phyloP scores from a whole-genome alignment of 108 stramenopile genomes.

The Stephanodiscus triporus region DNA sequence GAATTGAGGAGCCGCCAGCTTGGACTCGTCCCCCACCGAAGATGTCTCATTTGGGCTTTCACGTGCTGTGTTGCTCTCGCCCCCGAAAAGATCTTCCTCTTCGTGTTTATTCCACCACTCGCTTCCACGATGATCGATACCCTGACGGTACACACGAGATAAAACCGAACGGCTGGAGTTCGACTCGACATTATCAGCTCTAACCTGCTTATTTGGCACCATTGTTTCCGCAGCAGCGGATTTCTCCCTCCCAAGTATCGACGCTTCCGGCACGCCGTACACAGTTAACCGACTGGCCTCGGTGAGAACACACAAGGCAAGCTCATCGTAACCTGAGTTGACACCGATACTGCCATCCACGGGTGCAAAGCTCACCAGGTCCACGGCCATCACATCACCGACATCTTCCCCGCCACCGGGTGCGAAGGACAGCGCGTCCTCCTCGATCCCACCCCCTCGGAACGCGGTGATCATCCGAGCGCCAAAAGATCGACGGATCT shows the following conservation, averaged over 20 bases:
- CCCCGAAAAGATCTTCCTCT: conserved; percentile 33
- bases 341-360: background rate
- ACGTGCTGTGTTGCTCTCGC: background rate
- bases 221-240: background rate
- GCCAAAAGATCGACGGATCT: background rate
- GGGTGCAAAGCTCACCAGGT: conserved; percentile 15
- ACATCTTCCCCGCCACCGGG: conserved; percentile 27
- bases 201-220: conserved; percentile 4
- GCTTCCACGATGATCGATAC: conserved; percentile 7
- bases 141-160: conserved; percentile 26
- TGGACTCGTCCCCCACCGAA: conserved; percentile 6
- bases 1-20: background rate
- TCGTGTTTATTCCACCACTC: conserved; percentile 45
- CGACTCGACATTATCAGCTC: conserved; percentile 6
- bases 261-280: conserved; percentile 38
- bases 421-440: conserved; percentile 44
- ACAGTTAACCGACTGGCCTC: conserved; percentile 14
- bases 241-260: background rate
- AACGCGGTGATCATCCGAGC: conserved; percentile 35
- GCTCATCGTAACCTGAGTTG: conserved; percentile 8
- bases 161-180: background rate
- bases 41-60: conserved; percentile 9
- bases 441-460: conserved; percentile 52
- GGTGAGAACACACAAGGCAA: conserved; percentile 33
- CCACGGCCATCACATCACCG: conserved; percentile 29